A percentile compares a stretch with the other conserved stretches of the same genome.
phyloP scores from a whole-genome alignment of 2,329 filamentous ascomycete species.

The Sporothrix protearum region DNA sequence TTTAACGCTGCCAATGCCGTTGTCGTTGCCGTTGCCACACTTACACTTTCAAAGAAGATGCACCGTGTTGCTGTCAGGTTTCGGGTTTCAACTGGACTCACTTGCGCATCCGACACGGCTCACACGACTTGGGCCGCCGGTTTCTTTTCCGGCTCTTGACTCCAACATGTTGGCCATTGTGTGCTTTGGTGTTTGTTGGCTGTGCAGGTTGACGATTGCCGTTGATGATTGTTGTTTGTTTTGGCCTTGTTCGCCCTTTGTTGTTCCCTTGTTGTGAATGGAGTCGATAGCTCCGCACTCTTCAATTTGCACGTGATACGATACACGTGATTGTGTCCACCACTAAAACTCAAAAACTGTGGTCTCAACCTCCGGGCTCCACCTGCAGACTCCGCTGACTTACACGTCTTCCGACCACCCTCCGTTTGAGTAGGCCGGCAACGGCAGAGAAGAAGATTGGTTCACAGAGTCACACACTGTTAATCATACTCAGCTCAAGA shows the following conservation, averaged over 20 bases:
- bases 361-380: neutral
- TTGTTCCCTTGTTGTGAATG: neutral
- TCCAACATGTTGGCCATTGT: neutral
- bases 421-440: neutral
- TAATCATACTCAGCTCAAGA: neutral
- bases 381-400: neutral
- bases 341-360: neutral
- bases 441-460: neutral
- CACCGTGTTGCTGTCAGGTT: neutral
- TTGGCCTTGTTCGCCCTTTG: neutral
- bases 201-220: neutral
- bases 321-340: no score
- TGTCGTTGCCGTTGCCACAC: neutral
- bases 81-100: slow-evolving; percentile 23
- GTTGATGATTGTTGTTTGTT: neutral
- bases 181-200: neutral
- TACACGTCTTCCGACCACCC: neutral
- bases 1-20: neutral
- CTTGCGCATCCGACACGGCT: slow-evolving; percentile 37
- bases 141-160: slow-evolving; percentile 36
- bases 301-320: neutral
- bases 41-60: neutral
- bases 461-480: neutral
- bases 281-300: slow-evolving; percentile 22
- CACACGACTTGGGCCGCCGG: slow-evolving; percentile 37